Evolutionary conservation across 1,284 basidiomycete species (phyloP).

Genomic region (Malassezia pachydermatis): DNA sequence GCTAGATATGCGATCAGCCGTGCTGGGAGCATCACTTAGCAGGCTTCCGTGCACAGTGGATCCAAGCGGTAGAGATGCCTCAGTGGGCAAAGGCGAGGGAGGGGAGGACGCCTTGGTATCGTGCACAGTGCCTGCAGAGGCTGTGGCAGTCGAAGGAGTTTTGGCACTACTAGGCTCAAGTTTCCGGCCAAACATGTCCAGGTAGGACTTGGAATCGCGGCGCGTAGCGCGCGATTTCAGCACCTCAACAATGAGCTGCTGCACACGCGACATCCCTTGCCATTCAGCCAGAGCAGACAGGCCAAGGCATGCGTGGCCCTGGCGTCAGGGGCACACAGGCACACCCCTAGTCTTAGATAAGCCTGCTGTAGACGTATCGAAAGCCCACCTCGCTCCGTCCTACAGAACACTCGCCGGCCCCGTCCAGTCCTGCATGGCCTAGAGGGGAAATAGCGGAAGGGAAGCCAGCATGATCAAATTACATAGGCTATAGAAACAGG

Average conservation of each 20-base stretch:
- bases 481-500: too few species aligned
- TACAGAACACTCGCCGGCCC: too few species aligned
- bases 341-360: neutral
- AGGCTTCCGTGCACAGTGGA: slow-evolving; percentile 8
- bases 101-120: slow-evolving; percentile 7
- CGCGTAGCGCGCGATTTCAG: slow-evolving; percentile 83
- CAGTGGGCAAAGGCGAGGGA: neutral
- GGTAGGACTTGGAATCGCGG: slow-evolving; percentile 78
- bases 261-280: slow-evolving; percentile 42
- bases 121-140: slow-evolving; percentile 7
- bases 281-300: too few species aligned
- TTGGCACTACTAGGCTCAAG: slow-evolving; percentile 1
- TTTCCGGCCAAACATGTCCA: slow-evolving; percentile 62
- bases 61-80: slow-evolving; percentile 4
- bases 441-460: too few species aligned
- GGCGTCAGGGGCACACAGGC: neutral
- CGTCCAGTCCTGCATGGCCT: too few species aligned
- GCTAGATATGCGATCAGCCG: slow-evolving; percentile 17
- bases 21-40: slow-evolving; percentile 16
- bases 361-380: neutral
- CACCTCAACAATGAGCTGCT: slow-evolving; percentile 96
- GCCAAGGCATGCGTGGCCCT: too few species aligned
- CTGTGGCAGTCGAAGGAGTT: slow-evolving; percentile 4
- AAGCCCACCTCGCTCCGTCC: too few species aligned
- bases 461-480: too few species aligned